These are phyloP conservation scores for Euphrasia confusa DNA, from an alignment of 257 asterid genomes.

Conservation along the genomic window DNA sequence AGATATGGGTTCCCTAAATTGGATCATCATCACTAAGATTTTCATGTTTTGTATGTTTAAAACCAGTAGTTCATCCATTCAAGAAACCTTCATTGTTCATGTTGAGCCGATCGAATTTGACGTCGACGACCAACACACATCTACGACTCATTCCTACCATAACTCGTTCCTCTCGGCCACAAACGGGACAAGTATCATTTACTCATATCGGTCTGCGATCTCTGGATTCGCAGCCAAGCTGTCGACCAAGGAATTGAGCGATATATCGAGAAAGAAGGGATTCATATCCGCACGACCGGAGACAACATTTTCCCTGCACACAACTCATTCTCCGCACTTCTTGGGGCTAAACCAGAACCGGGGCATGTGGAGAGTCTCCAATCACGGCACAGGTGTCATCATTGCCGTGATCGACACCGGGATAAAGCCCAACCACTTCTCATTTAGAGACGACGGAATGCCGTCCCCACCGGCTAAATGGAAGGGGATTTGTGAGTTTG, in stretches of 20 bases:
- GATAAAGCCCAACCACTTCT: neutral
- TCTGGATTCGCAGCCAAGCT: conserved; percentile 34
- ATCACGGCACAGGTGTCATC: conserved; percentile 1
- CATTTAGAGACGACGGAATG: neutral
- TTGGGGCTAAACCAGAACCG: conserved; percentile 29
- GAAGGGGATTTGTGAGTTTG: neutral
- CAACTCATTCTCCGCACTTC: conserved; percentile 33
- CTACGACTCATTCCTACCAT: conserved; percentile 9
- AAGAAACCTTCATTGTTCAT: conserved; percentile 10
- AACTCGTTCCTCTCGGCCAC: conserved; percentile 9
- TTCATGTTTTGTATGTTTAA: conserved; percentile 7
- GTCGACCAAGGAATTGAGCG: conserved; percentile 26
- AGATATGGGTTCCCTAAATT: neutral
- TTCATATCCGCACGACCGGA: conserved; percentile 24
- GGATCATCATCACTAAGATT: neutral
- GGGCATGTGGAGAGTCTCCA: neutral
- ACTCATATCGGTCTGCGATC: conserved; percentile 24
- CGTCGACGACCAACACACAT: neutral
- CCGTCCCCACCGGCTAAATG: neutral
- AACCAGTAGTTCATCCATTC: neutral
- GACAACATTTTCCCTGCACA: conserved; percentile 12
- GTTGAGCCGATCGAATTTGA: neutral
- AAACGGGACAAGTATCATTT: neutral
- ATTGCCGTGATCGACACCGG: neutral
- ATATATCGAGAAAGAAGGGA: conserved; percentile 7